Percentiles rank a stretch among this genome's conserved stretches.
Conservation (phyloP, 257 asterid species). For the Oldenlandia corymbosa region DNA sequence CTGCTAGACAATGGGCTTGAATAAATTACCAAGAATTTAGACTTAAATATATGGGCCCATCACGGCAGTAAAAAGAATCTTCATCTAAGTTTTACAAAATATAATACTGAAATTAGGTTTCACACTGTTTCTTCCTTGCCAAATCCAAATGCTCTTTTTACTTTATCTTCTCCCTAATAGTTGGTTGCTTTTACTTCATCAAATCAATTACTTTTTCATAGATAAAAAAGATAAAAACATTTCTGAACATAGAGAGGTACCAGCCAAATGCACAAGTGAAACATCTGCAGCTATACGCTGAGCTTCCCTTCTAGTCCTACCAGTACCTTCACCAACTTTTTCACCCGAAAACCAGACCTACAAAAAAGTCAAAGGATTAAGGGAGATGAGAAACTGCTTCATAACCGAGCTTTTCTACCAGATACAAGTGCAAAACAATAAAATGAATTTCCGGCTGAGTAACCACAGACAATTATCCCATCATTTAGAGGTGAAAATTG, state of each 20-base stretch:
- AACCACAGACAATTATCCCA: not conserved
- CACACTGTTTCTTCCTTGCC: not conserved
- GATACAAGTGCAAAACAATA: not conserved
- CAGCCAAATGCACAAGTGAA: conserved; percentile 78
- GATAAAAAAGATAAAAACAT: conserved; percentile 4
- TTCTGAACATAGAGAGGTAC: conserved; percentile 30
- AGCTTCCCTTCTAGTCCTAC: conserved; percentile 94
- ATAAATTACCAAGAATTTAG: not conserved
- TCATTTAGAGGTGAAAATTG: not conserved
- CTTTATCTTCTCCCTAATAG: not conserved
- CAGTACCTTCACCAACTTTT: conserved; percentile 76
- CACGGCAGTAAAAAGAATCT: not conserved
- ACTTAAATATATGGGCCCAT: not conserved
- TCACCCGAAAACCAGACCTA: conserved; percentile 89
- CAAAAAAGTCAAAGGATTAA: conserved; percentile 23
- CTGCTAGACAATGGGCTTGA: not conserved
- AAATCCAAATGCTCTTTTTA: not conserved
- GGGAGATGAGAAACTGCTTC: not conserved
- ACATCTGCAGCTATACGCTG: conserved; percentile 71
- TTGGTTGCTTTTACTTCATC: not conserved
- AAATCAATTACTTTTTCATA: not conserved
- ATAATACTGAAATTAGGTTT: not conserved
- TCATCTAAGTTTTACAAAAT: not conserved
- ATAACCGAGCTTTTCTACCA: not conserved
- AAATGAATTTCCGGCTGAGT: not conserved